Evolutionary conservation across 345 rosid species (phyloP).

Genomic region (Geranium rotundifolium): DNA sequence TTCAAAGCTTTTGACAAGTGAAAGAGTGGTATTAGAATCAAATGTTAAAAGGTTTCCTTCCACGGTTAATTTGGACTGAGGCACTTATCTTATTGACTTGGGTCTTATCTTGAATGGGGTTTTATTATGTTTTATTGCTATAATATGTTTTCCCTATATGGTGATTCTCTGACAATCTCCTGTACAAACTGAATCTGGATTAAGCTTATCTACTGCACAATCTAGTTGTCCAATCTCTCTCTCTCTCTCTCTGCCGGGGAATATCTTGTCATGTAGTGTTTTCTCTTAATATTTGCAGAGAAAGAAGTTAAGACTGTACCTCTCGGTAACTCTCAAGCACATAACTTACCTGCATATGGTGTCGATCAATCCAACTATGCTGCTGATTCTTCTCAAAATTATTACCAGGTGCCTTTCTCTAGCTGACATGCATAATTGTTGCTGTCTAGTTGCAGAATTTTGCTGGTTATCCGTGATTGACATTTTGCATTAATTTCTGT

Average conservation of each 20-base stretch:
- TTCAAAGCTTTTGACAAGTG: no score
- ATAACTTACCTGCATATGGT: conserved; percentile 18
- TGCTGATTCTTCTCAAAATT: conserved; percentile 24
- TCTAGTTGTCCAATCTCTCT: background rate
- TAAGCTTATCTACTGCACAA: background rate
- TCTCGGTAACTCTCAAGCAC: conserved; percentile 33
- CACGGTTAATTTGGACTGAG: no score
- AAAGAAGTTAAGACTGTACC: conserved; percentile 32
- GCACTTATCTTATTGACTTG: no score
- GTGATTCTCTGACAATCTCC: background rate
- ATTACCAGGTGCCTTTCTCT: conserved; percentile 33
- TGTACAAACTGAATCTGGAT: background rate
- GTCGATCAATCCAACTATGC: conserved; percentile 21
- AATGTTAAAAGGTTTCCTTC: no score
- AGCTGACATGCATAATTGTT: background rate
- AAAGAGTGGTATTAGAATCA: no score
- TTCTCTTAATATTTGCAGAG: conserved; percentile 24
- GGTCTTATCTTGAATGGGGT: background rate
- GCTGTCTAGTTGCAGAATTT: no score
- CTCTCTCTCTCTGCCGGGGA: background rate
- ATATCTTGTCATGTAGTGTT: background rate
- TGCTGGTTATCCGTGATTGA: background rate
- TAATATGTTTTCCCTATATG: no score
- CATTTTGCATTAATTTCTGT: conserved; percentile 3
- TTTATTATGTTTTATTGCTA: background rate